A percentile compares a stretch with the other conserved stretches of the same genome.
phyloP scores from a whole-genome alignment of 148 eudicot genomes.

The Beta vulgaris region DNA sequence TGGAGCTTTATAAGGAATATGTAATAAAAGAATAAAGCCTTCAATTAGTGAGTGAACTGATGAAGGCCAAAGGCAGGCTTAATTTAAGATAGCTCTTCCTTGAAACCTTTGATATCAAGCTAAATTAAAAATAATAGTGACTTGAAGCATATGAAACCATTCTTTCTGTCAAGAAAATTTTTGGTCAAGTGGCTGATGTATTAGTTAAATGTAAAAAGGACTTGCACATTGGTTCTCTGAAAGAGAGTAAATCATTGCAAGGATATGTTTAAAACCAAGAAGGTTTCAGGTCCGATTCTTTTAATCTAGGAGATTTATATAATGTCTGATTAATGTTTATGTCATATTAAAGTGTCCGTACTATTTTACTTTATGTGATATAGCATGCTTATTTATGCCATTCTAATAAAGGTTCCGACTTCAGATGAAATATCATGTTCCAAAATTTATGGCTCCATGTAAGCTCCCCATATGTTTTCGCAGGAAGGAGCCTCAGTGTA shows the following conservation, averaged over 20 bases:
- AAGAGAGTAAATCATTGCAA: too few species aligned
- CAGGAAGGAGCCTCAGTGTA: too few species aligned
- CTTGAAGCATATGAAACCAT: neutral
- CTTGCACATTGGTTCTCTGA: neutral
- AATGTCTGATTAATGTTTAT: too few species aligned
- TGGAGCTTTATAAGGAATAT: neutral
- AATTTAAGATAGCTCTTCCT: neutral
- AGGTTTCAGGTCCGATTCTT: neutral
- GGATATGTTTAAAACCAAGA: neutral
- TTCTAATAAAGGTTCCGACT: too few species aligned
- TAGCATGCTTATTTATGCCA: neutral
- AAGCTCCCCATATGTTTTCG: too few species aligned
- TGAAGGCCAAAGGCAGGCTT: neutral
- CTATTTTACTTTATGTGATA: neutral
- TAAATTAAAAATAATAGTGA: too few species aligned
- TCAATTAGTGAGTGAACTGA: neutral
- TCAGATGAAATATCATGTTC: neutral
- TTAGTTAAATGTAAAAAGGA: neutral
- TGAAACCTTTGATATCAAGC: neutral
- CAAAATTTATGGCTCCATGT: too few species aligned
- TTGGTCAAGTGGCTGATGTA: neutral
- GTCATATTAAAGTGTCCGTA: too few species aligned
- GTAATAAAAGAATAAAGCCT: neutral
- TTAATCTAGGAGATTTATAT: too few species aligned
- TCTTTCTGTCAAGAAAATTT: neutral